Base-by-base conservation (phyloP, 495 filamentous ascomycete genomes). In the Podospora pseudopauciseta region DNA sequence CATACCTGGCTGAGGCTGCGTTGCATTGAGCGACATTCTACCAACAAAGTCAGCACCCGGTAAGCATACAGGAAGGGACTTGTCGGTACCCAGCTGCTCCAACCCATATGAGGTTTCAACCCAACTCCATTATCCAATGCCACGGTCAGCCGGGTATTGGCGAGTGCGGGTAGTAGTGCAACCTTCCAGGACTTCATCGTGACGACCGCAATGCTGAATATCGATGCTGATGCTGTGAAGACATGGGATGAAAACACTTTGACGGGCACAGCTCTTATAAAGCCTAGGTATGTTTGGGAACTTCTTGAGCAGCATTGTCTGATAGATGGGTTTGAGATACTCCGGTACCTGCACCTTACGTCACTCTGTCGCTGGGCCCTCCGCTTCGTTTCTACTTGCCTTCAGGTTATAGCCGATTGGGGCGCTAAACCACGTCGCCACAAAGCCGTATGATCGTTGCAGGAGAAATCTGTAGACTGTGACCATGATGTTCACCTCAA, bases 1-100 rank as follows among this genome's bases (percentile, higher is more conserved):
- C 72, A 11, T 70, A 70, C 2, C n/a, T 61, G 34, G 70, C 72
- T 5, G 70, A 70, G 1, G 72, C 72, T 4, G 72, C 63, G 55
- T 70, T 54, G 67, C 72, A 74, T 39, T 72, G 70, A 4, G 67
- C 70, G 18, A 72, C 72, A 32, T 74, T 74, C 72, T 73, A 7
- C 32, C 0, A 19, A 19, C 27, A 13, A 18, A 5, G 30, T 54
- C 19, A 23, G 5, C 23, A 11, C 0, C 0, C 15, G 1, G 15
- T 57, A 4, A 19, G 30, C 19, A 3, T 11, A 6, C 19, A 7
- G 5, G 34, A 16, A 44, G 39, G 32, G 18, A 4, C 7, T 3
- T 39, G 18, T 18, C 15, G 5, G 63, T 61, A 72, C 71, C 71
- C 72, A 73, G 28, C 69, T 73, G 60, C 67, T 73, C 72, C 69